phyloP scores from a whole-genome alignment of 2,329 filamentous ascomycete species.

The Trichoderma koningii region DNA sequence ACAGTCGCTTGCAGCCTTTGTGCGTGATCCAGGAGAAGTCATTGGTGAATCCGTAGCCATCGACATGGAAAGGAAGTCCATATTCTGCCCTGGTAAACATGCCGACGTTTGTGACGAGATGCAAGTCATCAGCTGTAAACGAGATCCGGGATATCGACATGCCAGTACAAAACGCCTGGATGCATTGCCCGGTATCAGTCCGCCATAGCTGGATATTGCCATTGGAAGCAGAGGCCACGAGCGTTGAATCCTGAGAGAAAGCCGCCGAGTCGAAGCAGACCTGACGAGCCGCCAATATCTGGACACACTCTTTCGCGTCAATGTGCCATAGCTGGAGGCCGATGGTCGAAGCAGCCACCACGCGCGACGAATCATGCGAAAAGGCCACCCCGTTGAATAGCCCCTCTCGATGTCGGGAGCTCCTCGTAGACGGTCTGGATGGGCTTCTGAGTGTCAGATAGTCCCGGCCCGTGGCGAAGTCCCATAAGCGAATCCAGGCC shows the following conservation, averaged over 20 bases:
- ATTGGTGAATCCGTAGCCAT: conserved; percentile 10
- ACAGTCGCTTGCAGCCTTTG: conserved; percentile 26
- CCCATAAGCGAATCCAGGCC: no score
- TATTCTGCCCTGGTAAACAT: background rate
- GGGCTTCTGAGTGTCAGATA: no score
- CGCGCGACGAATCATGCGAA: background rate
- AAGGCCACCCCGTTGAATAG: no score
- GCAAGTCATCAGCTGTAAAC: background rate
- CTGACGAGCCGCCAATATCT: background rate
- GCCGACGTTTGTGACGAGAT: background rate
- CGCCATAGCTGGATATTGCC: background rate
- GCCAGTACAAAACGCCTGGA: background rate
- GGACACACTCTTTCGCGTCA: background rate
- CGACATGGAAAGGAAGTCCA: background rate
- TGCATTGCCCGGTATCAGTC: background rate
- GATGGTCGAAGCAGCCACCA: background rate
- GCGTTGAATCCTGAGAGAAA: conserved; percentile 19
- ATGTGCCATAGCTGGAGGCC: background rate
- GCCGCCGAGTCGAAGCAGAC: background rate
- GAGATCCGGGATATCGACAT: background rate
- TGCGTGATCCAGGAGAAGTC: conserved; percentile 27
- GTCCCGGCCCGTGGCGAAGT: no score
- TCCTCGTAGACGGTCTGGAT: no score
- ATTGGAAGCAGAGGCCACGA: background rate
- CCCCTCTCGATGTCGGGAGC: no score